Evolutionary conservation across 1,284 basidiomycete genomes (phyloP).

Genomic region (Chondrostereum purpureum): DNA sequence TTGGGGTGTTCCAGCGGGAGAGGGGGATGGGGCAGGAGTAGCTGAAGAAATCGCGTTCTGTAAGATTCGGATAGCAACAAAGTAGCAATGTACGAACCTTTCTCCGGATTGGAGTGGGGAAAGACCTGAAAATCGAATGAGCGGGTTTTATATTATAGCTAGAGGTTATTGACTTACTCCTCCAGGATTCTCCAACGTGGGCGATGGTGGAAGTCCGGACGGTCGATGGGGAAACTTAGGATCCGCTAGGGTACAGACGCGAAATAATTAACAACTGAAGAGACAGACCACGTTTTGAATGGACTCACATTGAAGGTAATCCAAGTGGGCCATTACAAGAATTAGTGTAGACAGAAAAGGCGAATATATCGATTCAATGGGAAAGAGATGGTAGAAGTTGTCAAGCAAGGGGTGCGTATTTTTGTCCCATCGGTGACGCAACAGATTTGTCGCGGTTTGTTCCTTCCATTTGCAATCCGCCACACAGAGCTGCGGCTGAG

Average conservation of each 20-base stretch:
- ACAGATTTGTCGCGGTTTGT: background rate
- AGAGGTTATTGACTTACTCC: conserved; percentile 16
- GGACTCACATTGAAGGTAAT: background rate
- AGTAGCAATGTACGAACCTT: conserved; percentile 17
- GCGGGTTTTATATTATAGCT: background rate
- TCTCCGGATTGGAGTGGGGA: conserved; percentile 24
- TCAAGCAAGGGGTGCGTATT: background rate
- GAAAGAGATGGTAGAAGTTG: background rate
- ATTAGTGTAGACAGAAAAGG: background rate
- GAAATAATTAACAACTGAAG: background rate
- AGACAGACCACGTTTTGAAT: background rate
- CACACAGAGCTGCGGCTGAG: too few species aligned
- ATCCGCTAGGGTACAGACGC: conserved; percentile 17
- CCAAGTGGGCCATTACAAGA: background rate
- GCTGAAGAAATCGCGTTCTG: background rate
- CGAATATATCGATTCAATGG: background rate
- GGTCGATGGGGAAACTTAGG: conserved; percentile 26
- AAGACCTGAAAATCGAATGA: conserved; percentile 21
- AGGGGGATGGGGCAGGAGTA: conserved; percentile 11
- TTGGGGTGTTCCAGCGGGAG: conserved; percentile 8
- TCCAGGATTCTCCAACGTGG: conserved; percentile 30
- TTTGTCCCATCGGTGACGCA: background rate
- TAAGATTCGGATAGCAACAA: background rate
- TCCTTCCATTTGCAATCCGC: too few species aligned
- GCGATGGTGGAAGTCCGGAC: conserved; percentile 26